A percentile compares a stretch with the other conserved stretches of the same genome.
Conservation (phyloP, 225 moss, liverwort and hornwort species). For the Rhytidiadelphus loreus region DNA sequence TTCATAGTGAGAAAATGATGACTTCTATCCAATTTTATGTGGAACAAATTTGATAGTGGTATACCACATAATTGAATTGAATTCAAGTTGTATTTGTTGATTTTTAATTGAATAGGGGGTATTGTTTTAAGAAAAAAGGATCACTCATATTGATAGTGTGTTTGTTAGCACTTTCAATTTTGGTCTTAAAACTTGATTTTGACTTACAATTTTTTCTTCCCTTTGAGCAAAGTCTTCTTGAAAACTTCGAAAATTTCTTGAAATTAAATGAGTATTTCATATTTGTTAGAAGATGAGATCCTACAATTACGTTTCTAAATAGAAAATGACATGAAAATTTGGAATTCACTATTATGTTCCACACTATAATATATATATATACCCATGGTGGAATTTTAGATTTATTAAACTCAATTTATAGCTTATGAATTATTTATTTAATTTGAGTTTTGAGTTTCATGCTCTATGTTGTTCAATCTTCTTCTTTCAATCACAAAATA, state of each 20-base stretch:
- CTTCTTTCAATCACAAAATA: neutral
- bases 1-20: neutral
- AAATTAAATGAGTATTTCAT: neutral
- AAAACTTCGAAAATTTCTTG: neutral
- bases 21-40: neutral
- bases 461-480: neutral
- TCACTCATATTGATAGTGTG: neutral
- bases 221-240: neutral
- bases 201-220: neutral
- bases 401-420: neutral
- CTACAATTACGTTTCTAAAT: neutral
- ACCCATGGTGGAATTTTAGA: accelerated
- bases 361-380: neutral
- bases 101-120: neutral
- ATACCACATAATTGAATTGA: neutral
- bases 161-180: neutral
- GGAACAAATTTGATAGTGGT: neutral
- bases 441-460: neutral
- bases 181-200: neutral
- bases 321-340: neutral
- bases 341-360: neutral
- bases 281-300: neutral
- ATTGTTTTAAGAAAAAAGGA: neutral
- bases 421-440: neutral
- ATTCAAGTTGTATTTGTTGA: neutral